Base-by-base conservation (phyloP, 163 green algal genomes). In the Chlamydomonas reinhardtii region DNA sequence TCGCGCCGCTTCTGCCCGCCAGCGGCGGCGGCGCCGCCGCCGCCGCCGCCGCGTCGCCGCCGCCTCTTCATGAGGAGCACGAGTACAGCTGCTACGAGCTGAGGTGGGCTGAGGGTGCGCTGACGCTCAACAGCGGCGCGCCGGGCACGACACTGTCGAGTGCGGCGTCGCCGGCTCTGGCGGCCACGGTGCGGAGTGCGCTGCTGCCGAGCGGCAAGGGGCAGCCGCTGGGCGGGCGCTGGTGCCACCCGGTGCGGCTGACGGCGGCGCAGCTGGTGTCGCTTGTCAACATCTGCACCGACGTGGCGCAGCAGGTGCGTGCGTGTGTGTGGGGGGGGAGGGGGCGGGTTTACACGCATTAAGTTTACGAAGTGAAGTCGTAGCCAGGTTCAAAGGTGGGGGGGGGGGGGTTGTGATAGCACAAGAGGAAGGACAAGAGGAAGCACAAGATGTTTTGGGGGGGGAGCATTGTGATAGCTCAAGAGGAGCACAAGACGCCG, bases 41-140 rank as follows among this genome's bases (percentile, higher is more conserved):
- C 31, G 29, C 32, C 39, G 48, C 52, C 74, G 29, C n/a, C 54
- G 74, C 74, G 14, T 3, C 74, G 56, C 9, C 69, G 69, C 20
- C 69, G 34, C 34, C 35, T 34, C 20, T 83, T 1, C 77, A 52
- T 2, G 65, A 85, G 77, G 77, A 69, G 66, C 43, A 35, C 0
- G n/a, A 85, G 48, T 0, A 15, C 29, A 85, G 77, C 48, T 76
- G 66, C 65, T 85, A 85, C 48, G 77, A 85, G 77, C n/a, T 85
- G 22, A 48, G 77, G 8, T 85, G 77, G 77, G 65, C 77, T 0
- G 43, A 69, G 48, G 77, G 31, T 32, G 62, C 62, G 14, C 61
- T 35, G 12, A 65, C 76, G 12, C 35, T 82, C 27, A 82, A 59
- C 24, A 82, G 54, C 16, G 75, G 15, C 25, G 19, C 59, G 35